Conservation (phyloP, 345 rosid species). For the Hypericum perforatum region DNA sequence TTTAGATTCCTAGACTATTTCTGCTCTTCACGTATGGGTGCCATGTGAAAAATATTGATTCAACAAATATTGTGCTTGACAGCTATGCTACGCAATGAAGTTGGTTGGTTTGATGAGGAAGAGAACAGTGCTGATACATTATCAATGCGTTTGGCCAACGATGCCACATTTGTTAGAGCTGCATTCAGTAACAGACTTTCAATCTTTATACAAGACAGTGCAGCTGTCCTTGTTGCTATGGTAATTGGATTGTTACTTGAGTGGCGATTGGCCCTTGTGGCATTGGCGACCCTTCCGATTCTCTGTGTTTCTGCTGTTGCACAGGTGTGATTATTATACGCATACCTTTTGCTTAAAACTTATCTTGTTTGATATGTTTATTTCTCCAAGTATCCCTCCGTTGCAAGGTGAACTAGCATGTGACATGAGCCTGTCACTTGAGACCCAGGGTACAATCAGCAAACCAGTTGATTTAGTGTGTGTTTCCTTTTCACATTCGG, state of each 20-base stretch:
- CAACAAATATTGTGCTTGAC: conserved; percentile 20
- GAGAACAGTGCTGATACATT: conserved; percentile 91
- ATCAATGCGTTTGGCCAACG: conserved; percentile 99
- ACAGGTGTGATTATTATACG: conserved; percentile 54
- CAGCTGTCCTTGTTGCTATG: conserved; percentile 84
- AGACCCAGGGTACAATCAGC: too few relatives aligned
- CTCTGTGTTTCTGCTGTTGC: conserved; percentile 87
- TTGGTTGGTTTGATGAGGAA: conserved; percentile 99
- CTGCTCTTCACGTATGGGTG: too few relatives aligned
- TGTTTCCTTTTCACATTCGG: too few relatives aligned
- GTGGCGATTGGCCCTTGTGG: conserved; percentile 95
- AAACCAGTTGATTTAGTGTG: too few relatives aligned
- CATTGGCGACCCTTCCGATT: conserved; percentile 82
- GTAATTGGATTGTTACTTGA: conserved; percentile 81
- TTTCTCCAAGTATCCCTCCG: too few relatives aligned
- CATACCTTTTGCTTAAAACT: background rate
- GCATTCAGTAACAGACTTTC: conserved; percentile 99
- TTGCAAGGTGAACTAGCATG: too few relatives aligned
- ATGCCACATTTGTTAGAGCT: conserved; percentile 97
- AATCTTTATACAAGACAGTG: conserved; percentile 90
- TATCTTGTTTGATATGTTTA: background rate
- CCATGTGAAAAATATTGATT: too few relatives aligned
- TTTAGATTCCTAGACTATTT: too few relatives aligned
- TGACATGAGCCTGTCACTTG: too few relatives aligned
- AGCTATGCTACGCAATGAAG: conserved; percentile 99